These are phyloP conservation scores for Triticum aestivum DNA, from an alignment of 176 grass and related monocot species.

Conservation along the genomic window DNA sequence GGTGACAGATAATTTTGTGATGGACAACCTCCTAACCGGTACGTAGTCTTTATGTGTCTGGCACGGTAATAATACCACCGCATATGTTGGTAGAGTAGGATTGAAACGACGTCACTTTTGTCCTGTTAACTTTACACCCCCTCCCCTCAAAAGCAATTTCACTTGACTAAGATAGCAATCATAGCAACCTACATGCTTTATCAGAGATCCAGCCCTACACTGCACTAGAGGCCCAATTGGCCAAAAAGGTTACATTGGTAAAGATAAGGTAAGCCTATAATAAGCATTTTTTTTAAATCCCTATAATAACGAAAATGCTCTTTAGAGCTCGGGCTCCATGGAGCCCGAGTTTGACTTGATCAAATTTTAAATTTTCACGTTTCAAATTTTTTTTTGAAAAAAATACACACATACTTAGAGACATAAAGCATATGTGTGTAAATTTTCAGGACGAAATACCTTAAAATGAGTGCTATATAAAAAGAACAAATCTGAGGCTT, in stretches of 20 bases:
- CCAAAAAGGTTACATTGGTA: constrained; percentile 8
- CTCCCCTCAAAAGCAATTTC: not conserved
- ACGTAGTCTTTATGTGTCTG: not conserved
- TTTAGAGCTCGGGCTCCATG: no score
- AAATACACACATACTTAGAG: no score
- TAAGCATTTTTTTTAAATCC: not conserved
- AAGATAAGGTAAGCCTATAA: not conserved
- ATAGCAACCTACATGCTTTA: not conserved
- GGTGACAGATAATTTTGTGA: not conserved
- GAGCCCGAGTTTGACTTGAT: no score
- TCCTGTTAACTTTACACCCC: not conserved
- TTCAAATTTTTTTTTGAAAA: no score
- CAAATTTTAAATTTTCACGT: no score
- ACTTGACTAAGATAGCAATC: constrained; percentile 22
- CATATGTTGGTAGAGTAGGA: not conserved
- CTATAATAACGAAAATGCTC: no score
- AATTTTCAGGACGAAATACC: no score
- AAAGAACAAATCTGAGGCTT: no score
- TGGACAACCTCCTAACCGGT: not conserved
- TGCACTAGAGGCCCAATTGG: constrained; percentile 27
- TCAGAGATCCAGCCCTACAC: constrained; percentile 12
- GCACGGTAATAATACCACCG: constrained; percentile 1
- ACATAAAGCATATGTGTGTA: no score
- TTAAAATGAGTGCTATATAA: no score
- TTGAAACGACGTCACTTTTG: not conserved